phyloP scores from a whole-genome alignment of 495 filamentous ascomycete genomes.

The Hypoxylon fuscum region DNA sequence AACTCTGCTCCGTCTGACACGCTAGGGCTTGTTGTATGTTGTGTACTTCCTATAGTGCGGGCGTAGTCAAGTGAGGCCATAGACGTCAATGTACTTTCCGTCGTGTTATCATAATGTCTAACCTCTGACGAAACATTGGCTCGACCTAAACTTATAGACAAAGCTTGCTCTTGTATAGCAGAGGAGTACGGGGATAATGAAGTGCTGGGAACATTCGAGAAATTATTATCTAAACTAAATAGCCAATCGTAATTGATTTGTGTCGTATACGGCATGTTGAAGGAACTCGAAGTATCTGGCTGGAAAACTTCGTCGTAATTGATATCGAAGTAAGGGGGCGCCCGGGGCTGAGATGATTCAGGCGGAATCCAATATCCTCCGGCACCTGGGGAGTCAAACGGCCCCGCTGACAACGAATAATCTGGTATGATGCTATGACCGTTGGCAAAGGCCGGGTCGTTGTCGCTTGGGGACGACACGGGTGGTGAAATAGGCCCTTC shows the following conservation, averaged over 20 bases:
- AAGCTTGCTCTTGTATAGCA: constrained; percentile 9
- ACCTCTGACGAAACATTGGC: constrained; percentile 4
- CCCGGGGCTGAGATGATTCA: constrained; percentile 8
- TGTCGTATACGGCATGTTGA: constrained; percentile 66
- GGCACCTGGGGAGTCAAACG: constrained; percentile 21
- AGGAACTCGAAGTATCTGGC: constrained; percentile 58
- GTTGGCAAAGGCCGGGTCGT: constrained; percentile 14
- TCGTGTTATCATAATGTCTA: constrained; percentile 10
- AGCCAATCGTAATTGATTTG: constrained; percentile 66
- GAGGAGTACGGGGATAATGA: constrained; percentile 16
- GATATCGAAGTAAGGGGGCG: constrained; percentile 39
- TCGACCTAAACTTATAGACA: constrained; percentile 5
- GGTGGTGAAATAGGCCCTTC: constrained; percentile 38
- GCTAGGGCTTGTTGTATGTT: constrained; percentile 21
- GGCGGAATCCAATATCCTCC: constrained; percentile 25
- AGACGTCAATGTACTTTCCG: constrained; percentile 18
- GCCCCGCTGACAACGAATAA: constrained; percentile 17
- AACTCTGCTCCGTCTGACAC: constrained; percentile 3
- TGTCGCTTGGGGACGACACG: constrained; percentile 26
- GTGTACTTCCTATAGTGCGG: constrained; percentile 11
- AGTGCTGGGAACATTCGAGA: constrained; percentile 16
- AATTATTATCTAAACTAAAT: constrained; percentile 51
- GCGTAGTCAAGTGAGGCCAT: constrained; percentile 22
- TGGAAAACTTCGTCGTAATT: constrained; percentile 55
- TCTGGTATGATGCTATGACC: constrained; percentile 20